phyloP scores from a whole-genome alignment of 345 rosid genomes.

The Gossypium arboreum region DNA sequence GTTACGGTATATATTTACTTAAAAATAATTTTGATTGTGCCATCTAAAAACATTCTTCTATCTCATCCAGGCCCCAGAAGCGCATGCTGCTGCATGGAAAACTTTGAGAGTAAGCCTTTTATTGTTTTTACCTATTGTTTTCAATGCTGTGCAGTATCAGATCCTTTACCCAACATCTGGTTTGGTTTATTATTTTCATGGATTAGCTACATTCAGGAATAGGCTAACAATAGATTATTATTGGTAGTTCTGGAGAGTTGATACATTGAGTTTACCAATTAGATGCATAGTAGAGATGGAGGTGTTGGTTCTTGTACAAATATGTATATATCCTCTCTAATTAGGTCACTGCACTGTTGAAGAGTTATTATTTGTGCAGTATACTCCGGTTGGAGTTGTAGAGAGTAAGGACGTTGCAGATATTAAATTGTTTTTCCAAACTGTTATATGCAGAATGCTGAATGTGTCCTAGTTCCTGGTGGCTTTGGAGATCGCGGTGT shows the following conservation, averaged over 20 bases:
- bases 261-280: neutral
- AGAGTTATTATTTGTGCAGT: neutral
- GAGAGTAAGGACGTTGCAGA: neutral
- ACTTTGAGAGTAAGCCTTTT: constrained; percentile 63
- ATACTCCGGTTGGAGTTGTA: neutral
- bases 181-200: neutral
- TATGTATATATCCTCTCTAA: neutral
- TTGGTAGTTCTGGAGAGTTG: neutral
- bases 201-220: neutral
- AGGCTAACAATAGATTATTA: neutral
- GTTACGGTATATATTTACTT: neutral
- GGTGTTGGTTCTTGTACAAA: neutral
- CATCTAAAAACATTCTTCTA: constrained; percentile 5
- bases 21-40: neutral
- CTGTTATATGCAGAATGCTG: constrained; percentile 58
- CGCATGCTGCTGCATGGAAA: constrained; percentile 81
- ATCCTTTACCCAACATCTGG: neutral
- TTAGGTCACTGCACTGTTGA: neutral
- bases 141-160: neutral
- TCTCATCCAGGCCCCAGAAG: constrained; percentile 68
- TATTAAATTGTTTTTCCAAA: neutral
- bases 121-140: neutral
- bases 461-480: constrained; percentile 91
- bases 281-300: neutral
- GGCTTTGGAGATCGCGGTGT: constrained; percentile 99